Conservation (phyloP, 352 stramenopile species). For the Phytophthora megakarya region DNA sequence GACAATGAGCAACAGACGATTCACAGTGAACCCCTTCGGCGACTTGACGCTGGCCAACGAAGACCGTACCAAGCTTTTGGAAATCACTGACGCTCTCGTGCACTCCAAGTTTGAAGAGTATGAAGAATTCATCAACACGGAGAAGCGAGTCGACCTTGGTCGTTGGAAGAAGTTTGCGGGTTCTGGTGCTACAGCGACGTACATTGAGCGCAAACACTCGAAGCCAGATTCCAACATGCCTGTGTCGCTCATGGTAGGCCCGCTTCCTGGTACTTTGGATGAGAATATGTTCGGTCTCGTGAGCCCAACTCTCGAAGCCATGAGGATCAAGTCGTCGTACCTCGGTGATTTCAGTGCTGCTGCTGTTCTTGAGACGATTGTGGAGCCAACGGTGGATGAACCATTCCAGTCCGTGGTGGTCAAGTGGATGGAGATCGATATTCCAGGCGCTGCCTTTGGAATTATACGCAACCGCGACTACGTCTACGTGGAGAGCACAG, state of each 20-base stretch:
- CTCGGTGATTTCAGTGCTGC: slow-evolving; percentile 33
- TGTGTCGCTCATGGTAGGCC: slow-evolving; percentile 28
- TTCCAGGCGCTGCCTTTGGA: slow-evolving; percentile 5
- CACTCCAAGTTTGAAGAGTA: slow-evolving; percentile 18
- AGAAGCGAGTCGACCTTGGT: slow-evolving; percentile 8
- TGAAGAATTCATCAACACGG: slow-evolving; percentile 9
- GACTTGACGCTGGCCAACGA: slow-evolving; percentile 6
- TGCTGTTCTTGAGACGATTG: slow-evolving; percentile 45
- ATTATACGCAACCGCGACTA: slow-evolving; percentile 33
- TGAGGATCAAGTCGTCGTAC: slow-evolving; percentile 29
- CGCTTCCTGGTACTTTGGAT: slow-evolving; percentile 32
- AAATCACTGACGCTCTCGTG: slow-evolving; percentile 12
- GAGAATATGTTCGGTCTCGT: slow-evolving; percentile 49
- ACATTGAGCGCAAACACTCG: slow-evolving; percentile 15
- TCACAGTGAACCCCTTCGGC: slow-evolving; percentile 22
- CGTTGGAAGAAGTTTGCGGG: slow-evolving; percentile 25
- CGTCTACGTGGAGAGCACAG: slow-evolving; percentile 28
- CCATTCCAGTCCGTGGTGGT: slow-evolving; percentile 42
- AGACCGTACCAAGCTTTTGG: slow-evolving; percentile 14
- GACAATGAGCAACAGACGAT: slow-evolving; percentile 21
- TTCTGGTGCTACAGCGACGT: slow-evolving; percentile 8
- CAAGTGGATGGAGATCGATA: slow-evolving; percentile 43
- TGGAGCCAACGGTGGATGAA: slow-evolving; percentile 42
- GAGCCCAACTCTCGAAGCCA: slow-evolving; percentile 30
- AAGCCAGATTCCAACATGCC: slow-evolving; percentile 23